Evolutionary conservation across 2,329 filamentous ascomycete species (phyloP), one percentile per base, ranked within the genome.

Genomic region (Periconia sp.): DNA sequence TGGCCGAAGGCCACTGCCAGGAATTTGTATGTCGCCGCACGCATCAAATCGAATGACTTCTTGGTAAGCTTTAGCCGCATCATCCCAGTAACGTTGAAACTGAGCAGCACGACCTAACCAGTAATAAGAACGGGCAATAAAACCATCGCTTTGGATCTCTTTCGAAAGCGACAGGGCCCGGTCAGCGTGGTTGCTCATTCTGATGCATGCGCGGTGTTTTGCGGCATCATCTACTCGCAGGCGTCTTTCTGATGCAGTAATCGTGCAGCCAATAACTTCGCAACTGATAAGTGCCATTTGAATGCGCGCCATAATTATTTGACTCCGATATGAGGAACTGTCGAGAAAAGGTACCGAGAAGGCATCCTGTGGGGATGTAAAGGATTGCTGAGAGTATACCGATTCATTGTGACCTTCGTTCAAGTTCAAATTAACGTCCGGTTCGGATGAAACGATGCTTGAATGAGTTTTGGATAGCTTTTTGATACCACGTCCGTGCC

Each of bases 111-210:
- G 23, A 19, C 61, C 63, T 31, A 50, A 41, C 64, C 64, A 68
- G 45, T 63, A 66, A 41, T 60, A 55, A 20, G 55, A 55, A 1
- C 59, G 52, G 2, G 63, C 61, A 30, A 56, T 56, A 18, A 65
- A 40, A 3, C 54, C 52, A 9, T 41, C 20, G 17, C 53, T 58
- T 3, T 57, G 19, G 17, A 61, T 30, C 1, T 45, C 52, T 30
- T 57, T 42, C 10, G 61, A 56, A 8, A 63, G 31, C 3, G 37
- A 33, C 0, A 35, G 11, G 3, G 37, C 47, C 10, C 14, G 10
- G 59, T 60, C 7, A 41, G 48, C 1, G 17, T n/a, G 23, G 11
- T 37, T 13, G 57, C 51, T 23, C 53, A 47, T 18, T 18, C 41
- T 3, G 46, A 14, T 8, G 44, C 13, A 46, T 46, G 17, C 20